Percentiles rank a stretch among this genome's conserved stretches.
Conservation (phyloP, 306 rosid genomes). For the Pachyrhizus erosus region DNA sequence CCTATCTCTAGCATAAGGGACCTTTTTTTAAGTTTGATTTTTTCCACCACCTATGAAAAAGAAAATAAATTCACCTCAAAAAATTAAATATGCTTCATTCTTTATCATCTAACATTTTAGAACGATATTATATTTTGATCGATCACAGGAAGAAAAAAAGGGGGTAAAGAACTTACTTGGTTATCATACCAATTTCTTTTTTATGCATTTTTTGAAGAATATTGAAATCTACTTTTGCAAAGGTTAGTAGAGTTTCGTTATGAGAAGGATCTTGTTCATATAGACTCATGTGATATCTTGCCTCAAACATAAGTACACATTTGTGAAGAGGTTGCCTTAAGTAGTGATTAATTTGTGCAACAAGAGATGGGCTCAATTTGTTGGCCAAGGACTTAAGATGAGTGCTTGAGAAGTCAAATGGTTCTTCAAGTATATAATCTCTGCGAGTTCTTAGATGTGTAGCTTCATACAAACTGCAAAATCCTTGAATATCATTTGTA, state of each 20-base stretch:
- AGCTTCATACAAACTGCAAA: slow-evolving; percentile 61
- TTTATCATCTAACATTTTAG: too few species aligned
- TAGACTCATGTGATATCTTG: neutral
- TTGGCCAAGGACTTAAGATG: slow-evolving; percentile 15
- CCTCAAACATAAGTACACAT: slow-evolving; percentile 9
- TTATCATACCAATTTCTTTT: neutral
- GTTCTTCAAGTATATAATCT: slow-evolving; percentile 53
- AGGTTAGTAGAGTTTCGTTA: neutral
- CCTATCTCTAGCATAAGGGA: slow-evolving; percentile 51
- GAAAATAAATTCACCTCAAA: neutral
- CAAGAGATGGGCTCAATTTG: neutral
- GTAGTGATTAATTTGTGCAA: neutral
- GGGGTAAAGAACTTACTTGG: slow-evolving; percentile 30
- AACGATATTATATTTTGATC: too few species aligned
- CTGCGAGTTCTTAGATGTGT: slow-evolving; percentile 41
- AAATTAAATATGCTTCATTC: neutral
- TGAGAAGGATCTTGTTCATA: slow-evolving; percentile 24
- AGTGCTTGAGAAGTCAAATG: slow-evolving; percentile 34
- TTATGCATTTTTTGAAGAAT: slow-evolving; percentile 11
- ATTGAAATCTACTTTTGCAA: slow-evolving; percentile 46
- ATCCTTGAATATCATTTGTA: slow-evolving; percentile 10
- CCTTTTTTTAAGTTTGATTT: slow-evolving; percentile 27
- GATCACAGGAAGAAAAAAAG: too few species aligned
- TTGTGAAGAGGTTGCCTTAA: slow-evolving; percentile 28
- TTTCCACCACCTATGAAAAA: slow-evolving; percentile 49